Base-by-base conservation (phyloP, 2,329 filamentous ascomycete species). In the Talaromyces marneffei region DNA sequence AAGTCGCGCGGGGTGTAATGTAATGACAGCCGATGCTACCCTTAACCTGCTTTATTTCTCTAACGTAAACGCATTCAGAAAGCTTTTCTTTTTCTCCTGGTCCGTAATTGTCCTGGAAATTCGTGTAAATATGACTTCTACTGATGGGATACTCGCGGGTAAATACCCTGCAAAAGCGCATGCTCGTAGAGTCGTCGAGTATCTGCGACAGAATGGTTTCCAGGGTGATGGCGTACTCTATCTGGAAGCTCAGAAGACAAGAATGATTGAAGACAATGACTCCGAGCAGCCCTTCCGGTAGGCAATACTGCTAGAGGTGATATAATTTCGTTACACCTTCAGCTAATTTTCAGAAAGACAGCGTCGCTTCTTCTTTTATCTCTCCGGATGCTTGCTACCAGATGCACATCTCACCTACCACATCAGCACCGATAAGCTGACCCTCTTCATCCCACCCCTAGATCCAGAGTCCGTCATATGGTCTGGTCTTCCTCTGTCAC, bases 331-430 rank as follows among this genome's bases (percentile, higher is more conserved):
- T 35, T 14, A 20, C 9, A 23, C 4, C 10, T 20, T 20, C 3
- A 33, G 39, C 29, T 56, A 48, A 61, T 57, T 60, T n/a, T 57
- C 62, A 35, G 61, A 64, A 67, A 92, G 91, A 66, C 92, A 97
- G 77, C 90, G 92, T 65, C 88, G 94, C 60, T 90, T 87, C 75
- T 99, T 99, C 79, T 97, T 90, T 84, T 99, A 99, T 77, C 82
- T 97, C 48, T 93, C 91, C 25, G 94, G 94, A 68, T 95, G 87
- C 71, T 83, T 87, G 64, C 82, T 95, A 31, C 84, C 92, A 62
- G 92, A 97, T 75, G 88, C 88, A 69, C 87, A 87, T 72, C 84
- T 91, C 63, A 83, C 88, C 61, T 96, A 97, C 79, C 88, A 96
- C 66, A 87, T 96, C 62, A 80, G 83, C 50, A 82, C 85, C 53